Percentiles rank a stretch among this genome's conserved stretches.
phyloP scores from a whole-genome alignment of 192 early-diverging fungal species.

The Entomortierella chlamydospora region DNA sequence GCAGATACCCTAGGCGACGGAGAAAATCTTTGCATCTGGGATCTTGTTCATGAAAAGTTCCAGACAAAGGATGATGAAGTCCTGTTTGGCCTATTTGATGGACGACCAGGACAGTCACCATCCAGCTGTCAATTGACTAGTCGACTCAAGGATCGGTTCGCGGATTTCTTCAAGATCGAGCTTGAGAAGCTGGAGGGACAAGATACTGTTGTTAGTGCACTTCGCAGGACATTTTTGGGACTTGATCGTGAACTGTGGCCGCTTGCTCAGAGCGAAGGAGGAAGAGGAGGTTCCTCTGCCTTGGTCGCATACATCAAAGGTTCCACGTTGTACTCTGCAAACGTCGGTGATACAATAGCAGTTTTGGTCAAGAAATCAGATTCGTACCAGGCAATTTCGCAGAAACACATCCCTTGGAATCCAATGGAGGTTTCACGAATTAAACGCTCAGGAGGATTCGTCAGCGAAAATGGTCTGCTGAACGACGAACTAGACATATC shows the following conservation, averaged over 20 bases:
- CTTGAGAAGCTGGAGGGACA: constrained; percentile 79
- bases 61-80: constrained; percentile 87
- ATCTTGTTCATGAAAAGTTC: constrained; percentile 87
- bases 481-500: constrained; percentile 83
- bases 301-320: constrained; percentile 84
- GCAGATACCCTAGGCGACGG: constrained; percentile 81
- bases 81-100: constrained; percentile 92
- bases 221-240: constrained; percentile 88
- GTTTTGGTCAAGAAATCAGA: constrained; percentile 83
- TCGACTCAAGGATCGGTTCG: constrained; percentile 79
- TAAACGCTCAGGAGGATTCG: constrained; percentile 83
- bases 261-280: constrained; percentile 52
- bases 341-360: constrained; percentile 86
- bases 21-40: constrained; percentile 84
- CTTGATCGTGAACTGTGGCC: constrained; percentile 80
- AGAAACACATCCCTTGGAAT: constrained; percentile 79
- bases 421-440: constrained; percentile 79
- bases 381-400: constrained; percentile 73
- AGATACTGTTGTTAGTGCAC: constrained; percentile 72
- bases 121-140: constrained; percentile 66
- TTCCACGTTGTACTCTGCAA: constrained; percentile 83
- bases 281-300: constrained; percentile 78
- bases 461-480: constrained; percentile 78
- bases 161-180: constrained; percentile 76
- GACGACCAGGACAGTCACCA: constrained; percentile 65